Evolutionary conservation across 164 flowering plant species (phyloP), one percentile per base, ranked within the genome.

Genomic region (Piper betle): DNA sequence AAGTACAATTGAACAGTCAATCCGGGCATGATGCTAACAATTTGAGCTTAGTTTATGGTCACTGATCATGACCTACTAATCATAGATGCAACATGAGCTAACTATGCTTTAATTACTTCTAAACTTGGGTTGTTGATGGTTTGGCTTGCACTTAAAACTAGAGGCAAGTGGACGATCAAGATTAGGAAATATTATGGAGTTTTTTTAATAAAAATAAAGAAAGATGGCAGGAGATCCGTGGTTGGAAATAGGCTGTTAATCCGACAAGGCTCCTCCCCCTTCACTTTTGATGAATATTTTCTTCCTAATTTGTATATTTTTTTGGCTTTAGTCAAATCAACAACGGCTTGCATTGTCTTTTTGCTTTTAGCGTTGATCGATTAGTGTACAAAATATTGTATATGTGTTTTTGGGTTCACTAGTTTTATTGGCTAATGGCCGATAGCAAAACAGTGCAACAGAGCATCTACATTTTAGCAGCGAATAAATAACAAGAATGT

Each of bases 331-430:
- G 20, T 15, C 48, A 61, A 56, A 55, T 60, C 42, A 56, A 37
- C 67, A 71, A 68, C 61, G 52, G 72, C 66, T 64, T 61, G 68
- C 46, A 62, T 53, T 64, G 64, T 64, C 64, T 52, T 61, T 52
- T 38, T 43, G 50, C 39, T 38, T 69, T 59, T 54, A 59, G 69
- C 55, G 69, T 53, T 54, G 41, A 59, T 54, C 63, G 33, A 58
- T 66, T 61, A 59, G 64, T 37, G 5, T n/a, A n/a, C n/a, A n/a
- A n/a, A n/a, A n/a, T n/a, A n/a, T 7, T 43, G 50, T 8, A 8
- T 10, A 15, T 3, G 50, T 8, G 55, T 55, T 55, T 66, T 59
- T 60, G 54, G 25, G 50, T 7, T 43, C 12, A 10, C 12, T 8
- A 43, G 50, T 43, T 43, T 15, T 8, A 43, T 43, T 43, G 12